A percentile compares a stretch with the other conserved stretches of the same genome.
These are phyloP conservation scores for Globisporangium recalcitrans DNA, from an alignment of 352 stramenopile species.

Conservation along the genomic window DNA sequence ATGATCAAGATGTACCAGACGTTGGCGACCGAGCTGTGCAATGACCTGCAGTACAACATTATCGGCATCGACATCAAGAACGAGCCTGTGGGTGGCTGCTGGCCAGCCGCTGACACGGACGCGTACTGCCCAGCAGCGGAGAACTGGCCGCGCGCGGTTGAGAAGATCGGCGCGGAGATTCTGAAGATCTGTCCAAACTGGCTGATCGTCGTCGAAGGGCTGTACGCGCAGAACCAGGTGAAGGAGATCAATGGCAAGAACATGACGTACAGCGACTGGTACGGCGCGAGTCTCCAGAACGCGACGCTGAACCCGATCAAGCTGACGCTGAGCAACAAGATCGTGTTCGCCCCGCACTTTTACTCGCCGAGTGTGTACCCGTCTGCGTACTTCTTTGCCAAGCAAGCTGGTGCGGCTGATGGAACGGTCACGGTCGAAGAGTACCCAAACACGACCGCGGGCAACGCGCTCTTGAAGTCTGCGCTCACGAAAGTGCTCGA, in stretches of 20 bases:
- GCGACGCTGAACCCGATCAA: constrained; percentile 61
- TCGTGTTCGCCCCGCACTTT: constrained; percentile 80
- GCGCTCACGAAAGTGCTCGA: constrained; percentile 61
- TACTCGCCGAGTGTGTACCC: constrained; percentile 80
- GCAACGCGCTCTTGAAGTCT: constrained; percentile 47
- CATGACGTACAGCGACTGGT: constrained; percentile 77
- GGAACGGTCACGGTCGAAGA: constrained; percentile 43
- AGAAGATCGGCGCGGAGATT: constrained; percentile 58
- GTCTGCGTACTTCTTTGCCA: constrained; percentile 66
- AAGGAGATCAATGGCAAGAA: constrained; percentile 54
- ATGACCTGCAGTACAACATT: constrained; percentile 79
- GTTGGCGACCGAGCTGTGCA: constrained; percentile 61
- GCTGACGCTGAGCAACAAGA: constrained; percentile 53
- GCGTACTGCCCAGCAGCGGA: constrained; percentile 40
- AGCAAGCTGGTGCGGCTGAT: constrained; percentile 35
- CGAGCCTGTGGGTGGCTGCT: constrained; percentile 67
- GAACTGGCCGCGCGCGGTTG: constrained; percentile 73
- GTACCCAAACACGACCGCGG: constrained; percentile 56
- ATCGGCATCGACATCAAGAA: constrained; percentile 84
- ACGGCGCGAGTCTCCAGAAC: constrained; percentile 77
- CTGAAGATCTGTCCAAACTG: constrained; percentile 69
- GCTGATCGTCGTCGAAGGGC: constrained; percentile 69
- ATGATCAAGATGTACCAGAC: constrained; percentile 76
- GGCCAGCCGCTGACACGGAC: constrained; percentile 52
- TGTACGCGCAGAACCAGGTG: constrained; percentile 39